Conservation (phyloP, 495 filamentous ascomycete genomes). For the Xylaria cubensis region DNA sequence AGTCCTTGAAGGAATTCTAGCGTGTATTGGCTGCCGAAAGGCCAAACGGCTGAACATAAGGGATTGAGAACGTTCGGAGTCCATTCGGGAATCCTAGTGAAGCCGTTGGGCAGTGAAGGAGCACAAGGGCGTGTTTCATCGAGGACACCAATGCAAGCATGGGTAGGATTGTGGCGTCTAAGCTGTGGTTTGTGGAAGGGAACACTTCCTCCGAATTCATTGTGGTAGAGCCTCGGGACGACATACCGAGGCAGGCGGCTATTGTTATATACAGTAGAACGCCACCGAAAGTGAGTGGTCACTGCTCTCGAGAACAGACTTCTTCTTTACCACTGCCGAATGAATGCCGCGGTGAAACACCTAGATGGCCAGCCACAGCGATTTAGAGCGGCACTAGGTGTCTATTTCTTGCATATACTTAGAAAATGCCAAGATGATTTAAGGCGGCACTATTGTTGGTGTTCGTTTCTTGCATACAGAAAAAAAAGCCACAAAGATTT, state of each 20-base stretch:
- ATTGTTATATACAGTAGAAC: neutral
- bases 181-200: neutral
- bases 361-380: neutral
- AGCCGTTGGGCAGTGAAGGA: neutral
- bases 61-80: neutral
- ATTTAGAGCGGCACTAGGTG: neutral
- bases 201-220: neutral
- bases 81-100: slow-evolving; percentile 5
- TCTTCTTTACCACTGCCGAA: neutral
- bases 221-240: neutral
- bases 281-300: neutral
- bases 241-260: neutral
- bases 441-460: neutral
- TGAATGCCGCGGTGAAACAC: too few species aligned
- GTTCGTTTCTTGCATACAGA: too few species aligned
- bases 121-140: slow-evolving; percentile 4
- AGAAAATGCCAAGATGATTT: neutral
- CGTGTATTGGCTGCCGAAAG: neutral
- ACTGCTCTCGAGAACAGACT: neutral
- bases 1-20: neutral
- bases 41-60: neutral
- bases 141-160: neutral
- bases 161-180: slow-evolving; percentile 10
- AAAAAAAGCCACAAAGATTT: too few species aligned
- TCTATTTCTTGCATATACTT: slow-evolving; percentile 15